A percentile compares a stretch with the other conserved stretches of the same genome.
phyloP scores from a whole-genome alignment of 768 basidiomycete genomes.

The Mycena venus region DNA sequence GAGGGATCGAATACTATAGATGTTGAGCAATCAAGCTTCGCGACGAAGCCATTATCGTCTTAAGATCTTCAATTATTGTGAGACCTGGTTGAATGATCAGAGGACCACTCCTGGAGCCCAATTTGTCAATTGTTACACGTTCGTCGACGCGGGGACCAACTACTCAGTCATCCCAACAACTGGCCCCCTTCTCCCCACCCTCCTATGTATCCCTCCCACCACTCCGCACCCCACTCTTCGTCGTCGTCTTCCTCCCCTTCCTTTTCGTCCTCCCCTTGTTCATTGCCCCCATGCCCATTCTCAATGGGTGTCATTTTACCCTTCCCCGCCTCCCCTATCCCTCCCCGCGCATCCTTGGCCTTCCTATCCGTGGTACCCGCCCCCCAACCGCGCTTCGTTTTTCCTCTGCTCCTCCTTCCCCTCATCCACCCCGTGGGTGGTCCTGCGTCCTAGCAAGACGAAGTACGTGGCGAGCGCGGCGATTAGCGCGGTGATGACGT shows the following conservation, averaged over 20 bases:
- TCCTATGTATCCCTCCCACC: neutral
- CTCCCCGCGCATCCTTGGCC: neutral
- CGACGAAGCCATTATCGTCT: too few relatives aligned
- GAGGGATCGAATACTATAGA: too few relatives aligned
- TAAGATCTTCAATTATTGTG: too few relatives aligned
- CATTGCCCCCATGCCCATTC: neutral
- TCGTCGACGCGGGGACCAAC: neutral
- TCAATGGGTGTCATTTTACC: neutral
- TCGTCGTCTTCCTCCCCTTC: neutral
- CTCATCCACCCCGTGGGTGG: neutral
- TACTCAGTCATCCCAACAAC: neutral
- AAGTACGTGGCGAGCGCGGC: neutral
- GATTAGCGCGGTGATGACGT: neutral
- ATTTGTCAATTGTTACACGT: neutral
- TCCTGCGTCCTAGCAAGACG: neutral
- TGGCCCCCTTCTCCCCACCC: neutral
- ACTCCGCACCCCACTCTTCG: neutral
- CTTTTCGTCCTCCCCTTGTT: neutral
- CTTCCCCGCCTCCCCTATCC: too few relatives aligned
- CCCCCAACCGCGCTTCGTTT: neutral
- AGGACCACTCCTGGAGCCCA: too few relatives aligned
- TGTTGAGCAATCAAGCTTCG: too few relatives aligned
- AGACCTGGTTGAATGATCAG: too few relatives aligned
- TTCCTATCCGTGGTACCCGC: neutral
- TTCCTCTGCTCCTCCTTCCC: neutral